Evolutionary conservation across 139 green algal genomes (phyloP).

Genomic region (Chlorella sorokiniana): DNA sequence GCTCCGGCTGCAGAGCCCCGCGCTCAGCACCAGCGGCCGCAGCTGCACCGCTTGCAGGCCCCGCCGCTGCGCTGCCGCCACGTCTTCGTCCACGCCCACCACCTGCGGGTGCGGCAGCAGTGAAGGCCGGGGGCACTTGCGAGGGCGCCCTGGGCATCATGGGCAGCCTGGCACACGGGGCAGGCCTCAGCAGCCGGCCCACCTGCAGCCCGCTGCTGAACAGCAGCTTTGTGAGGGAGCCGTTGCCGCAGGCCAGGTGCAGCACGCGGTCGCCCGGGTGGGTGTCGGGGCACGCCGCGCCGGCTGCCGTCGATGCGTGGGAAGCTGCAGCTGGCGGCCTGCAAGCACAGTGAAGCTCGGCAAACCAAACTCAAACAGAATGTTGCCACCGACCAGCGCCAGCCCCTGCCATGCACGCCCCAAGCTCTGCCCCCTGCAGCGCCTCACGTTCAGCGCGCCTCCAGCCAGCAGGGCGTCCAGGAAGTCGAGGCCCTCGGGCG

Average conservation of each 20-base stretch:
- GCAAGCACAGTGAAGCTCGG: background rate
- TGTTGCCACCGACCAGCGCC: background rate
- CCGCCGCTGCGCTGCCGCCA: slow-evolving; percentile 26
- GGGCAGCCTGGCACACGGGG: too few species aligned
- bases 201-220: slow-evolving; percentile 66
- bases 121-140: too few species aligned
- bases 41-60: slow-evolving; percentile 38
- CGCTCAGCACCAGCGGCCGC: background rate
- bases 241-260: slow-evolving; percentile 66
- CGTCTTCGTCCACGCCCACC: slow-evolving; percentile 40
- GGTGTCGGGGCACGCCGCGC: slow-evolving; percentile 21
- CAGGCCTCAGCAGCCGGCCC: background rate
- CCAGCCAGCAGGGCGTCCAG: slow-evolving; percentile 56
- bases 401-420: background rate
- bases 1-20: slow-evolving; percentile 9
- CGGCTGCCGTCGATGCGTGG: slow-evolving; percentile 4
- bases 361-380: background rate
- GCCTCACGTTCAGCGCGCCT: slow-evolving; percentile 47
- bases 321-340: slow-evolving; percentile 11
- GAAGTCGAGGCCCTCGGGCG: slow-evolving; percentile 68
- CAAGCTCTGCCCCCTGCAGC: slow-evolving; percentile 25
- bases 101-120: background rate
- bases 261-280: slow-evolving; percentile 51
- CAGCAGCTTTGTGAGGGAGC: slow-evolving; percentile 74
- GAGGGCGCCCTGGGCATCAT: too few species aligned